Base-by-base conservation (phyloP, 192 early-diverging fungal species). In the Coemansia sp. region DNA sequence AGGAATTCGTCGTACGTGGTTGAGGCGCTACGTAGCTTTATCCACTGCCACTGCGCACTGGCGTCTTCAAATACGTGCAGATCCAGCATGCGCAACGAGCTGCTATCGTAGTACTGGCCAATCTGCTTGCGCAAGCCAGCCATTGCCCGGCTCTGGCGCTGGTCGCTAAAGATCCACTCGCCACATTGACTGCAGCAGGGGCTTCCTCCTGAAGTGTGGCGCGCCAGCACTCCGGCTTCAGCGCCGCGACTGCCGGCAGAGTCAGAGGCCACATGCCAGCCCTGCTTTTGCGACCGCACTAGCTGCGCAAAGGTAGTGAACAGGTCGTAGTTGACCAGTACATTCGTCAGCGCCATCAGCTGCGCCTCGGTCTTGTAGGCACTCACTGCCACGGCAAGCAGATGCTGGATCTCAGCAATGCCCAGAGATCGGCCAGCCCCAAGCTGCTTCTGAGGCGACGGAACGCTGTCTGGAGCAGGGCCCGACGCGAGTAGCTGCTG, bases 311-410 rank as follows among this genome's bases (percentile, higher is more conserved):
- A 65, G 18, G 66, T 73, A 26, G 75, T 73, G 37, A 77, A 82
- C 65, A 82, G 56, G 53, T 82, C 79, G 26, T 82, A 73, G 68
- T 82, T 72, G 28, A 82, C 75, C 5, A 82, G 59, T 6, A 77
- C 68, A 21, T 74, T 82, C 13, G 75, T 77, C 58, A 82, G 65
- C 33, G 68, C 70, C 71, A 82, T 74, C 38, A 82, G 65, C 66
- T 71, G 79, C 12, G 75, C 75, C 68, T 82, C 79, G 0, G 79
- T 60, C 61, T 82, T 82, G 75, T 82, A 82, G 4, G 79, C 75
- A 53, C 72, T 68, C 56, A 82, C 75, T 10, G 79, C 75, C 13
- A 77, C 75, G 4, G 71, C 71, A 6, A 82, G 68, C 50, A 82
- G 56, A 28, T 77, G 74, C 70, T 82, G 75, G 43, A 82, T 74